These are phyloP conservation scores for Psilocybe subaeruginosa DNA, from an alignment of 768 basidiomycete species.

Conservation along the genomic window DNA sequence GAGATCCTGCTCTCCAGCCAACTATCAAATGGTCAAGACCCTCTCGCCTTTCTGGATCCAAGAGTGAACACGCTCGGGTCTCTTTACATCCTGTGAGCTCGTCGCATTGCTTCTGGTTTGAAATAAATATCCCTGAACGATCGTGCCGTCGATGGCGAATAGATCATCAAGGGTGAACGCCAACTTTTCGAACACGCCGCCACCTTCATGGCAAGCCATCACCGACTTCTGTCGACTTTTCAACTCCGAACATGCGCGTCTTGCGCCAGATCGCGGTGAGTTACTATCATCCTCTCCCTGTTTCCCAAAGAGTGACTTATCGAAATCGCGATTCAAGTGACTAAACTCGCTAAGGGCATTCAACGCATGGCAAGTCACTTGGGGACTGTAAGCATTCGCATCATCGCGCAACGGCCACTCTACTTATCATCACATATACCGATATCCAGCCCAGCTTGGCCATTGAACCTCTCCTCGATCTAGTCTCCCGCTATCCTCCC, in stretches of 20 bases:
- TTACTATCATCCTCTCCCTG: neutral
- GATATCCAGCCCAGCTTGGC: slow-evolving; percentile 39
- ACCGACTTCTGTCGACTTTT: slow-evolving; percentile 66
- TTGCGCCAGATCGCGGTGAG: slow-evolving; percentile 71
- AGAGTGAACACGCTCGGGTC: slow-evolving; percentile 62
- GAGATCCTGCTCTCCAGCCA: slow-evolving; percentile 58
- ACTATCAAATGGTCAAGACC: slow-evolving; percentile 67
- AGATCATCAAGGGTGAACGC: slow-evolving; percentile 62
- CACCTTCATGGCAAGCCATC: slow-evolving; percentile 47
- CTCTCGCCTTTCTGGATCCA: slow-evolving; percentile 60
- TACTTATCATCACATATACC: neutral
- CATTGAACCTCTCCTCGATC: slow-evolving; percentile 58
- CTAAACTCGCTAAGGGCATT: slow-evolving; percentile 67
- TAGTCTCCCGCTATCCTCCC: slow-evolving; percentile 48
- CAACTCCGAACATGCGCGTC: slow-evolving; percentile 61
- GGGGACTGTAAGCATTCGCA: slow-evolving; percentile 49
- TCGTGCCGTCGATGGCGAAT: neutral
- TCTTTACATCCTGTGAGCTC: slow-evolving; percentile 72
- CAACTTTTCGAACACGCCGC: slow-evolving; percentile 34
- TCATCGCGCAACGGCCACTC: neutral
- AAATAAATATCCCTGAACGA: neutral
- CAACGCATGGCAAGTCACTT: slow-evolving; percentile 46
- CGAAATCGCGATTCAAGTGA: slow-evolving; percentile 45
- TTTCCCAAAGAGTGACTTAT: neutral
- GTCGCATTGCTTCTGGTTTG: neutral